Conservation (phyloP, 2,329 filamentous ascomycete species). For the Colletotrichum shisoi region DNA sequence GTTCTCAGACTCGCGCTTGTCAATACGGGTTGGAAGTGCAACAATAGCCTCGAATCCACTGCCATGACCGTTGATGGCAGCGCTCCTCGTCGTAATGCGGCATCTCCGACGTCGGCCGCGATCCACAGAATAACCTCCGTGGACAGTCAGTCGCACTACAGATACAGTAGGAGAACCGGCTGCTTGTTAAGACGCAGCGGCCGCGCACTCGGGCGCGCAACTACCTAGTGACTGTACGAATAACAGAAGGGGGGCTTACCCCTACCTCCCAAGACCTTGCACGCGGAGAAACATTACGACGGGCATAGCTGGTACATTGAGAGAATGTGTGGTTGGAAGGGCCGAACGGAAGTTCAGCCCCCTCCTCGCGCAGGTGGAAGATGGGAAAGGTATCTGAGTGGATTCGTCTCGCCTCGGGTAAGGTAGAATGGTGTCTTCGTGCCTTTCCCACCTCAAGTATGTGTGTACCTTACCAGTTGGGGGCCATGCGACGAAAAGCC, state of each 20-base stretch:
- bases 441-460: background rate
- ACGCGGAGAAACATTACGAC: slow-evolving; percentile 17
- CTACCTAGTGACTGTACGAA: background rate
- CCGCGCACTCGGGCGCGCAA: background rate
- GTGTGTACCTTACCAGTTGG: background rate
- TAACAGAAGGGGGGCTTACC: background rate
- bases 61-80: slow-evolving; percentile 12
- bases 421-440: background rate
- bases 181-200: background rate
- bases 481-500: slow-evolving; percentile 7
- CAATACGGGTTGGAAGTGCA: slow-evolving; percentile 1
- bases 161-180: slow-evolving; percentile 2
- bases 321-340: slow-evolving; percentile 28
- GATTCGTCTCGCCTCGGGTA: slow-evolving; percentile 34
- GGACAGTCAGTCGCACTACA: background rate
- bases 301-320: background rate
- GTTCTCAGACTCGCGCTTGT: slow-evolving; percentile 1
- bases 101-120: slow-evolving; percentile 33
- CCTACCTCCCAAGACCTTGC: slow-evolving; percentile 2
- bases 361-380: slow-evolving; percentile 23
- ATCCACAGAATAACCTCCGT: slow-evolving; percentile 34
- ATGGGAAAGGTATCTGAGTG: background rate
- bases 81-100: slow-evolving; percentile 1
- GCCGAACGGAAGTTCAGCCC: slow-evolving; percentile 35
- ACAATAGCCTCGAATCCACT: slow-evolving; percentile 22